Conservation (phyloP, 768 basidiomycete genomes). For the Saitozyma sp. region DNA sequence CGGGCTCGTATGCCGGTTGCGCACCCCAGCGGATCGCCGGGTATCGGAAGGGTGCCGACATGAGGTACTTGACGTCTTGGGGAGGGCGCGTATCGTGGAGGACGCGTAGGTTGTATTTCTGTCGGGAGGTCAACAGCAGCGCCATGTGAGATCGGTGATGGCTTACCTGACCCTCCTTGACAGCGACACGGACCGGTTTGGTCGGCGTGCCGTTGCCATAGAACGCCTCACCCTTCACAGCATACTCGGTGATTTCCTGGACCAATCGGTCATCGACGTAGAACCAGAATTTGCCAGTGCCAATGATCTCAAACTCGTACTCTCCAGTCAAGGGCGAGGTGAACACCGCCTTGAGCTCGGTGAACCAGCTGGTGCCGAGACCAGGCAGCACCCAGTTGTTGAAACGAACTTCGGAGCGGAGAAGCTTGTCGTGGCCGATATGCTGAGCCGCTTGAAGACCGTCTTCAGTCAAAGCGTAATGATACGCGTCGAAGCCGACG, state of each 20-base stretch:
- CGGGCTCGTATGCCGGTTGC: slow-evolving; percentile 52
- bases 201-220: slow-evolving; percentile 64
- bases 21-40: slow-evolving; percentile 8
- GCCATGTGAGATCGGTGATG: not conserved
- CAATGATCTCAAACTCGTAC: slow-evolving; percentile 58
- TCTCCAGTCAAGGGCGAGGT: slow-evolving; percentile 56
- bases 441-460: slow-evolving; percentile 57
- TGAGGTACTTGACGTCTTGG: not conserved
- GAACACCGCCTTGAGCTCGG: slow-evolving; percentile 63
- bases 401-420: slow-evolving; percentile 55
- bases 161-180: slow-evolving; percentile 17
- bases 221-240: slow-evolving; percentile 64
- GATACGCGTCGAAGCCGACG: slow-evolving; percentile 69
- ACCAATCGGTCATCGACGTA: slow-evolving; percentile 66
- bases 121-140: slow-evolving; percentile 58
- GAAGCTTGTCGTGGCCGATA: slow-evolving; percentile 61
- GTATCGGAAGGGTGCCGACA: slow-evolving; percentile 6
- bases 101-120: slow-evolving; percentile 61
- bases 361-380: slow-evolving; percentile 50
- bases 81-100: slow-evolving; percentile 14
- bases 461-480: slow-evolving; percentile 59
- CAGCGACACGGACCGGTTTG: slow-evolving; percentile 11
- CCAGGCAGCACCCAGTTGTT: slow-evolving; percentile 9
- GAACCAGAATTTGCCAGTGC: slow-evolving; percentile 56
- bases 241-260: slow-evolving; percentile 79